Evolutionary conservation across 371 early-diverging fungal genomes (phyloP).

Genomic region (Apophysomyces trapeziformis): DNA sequence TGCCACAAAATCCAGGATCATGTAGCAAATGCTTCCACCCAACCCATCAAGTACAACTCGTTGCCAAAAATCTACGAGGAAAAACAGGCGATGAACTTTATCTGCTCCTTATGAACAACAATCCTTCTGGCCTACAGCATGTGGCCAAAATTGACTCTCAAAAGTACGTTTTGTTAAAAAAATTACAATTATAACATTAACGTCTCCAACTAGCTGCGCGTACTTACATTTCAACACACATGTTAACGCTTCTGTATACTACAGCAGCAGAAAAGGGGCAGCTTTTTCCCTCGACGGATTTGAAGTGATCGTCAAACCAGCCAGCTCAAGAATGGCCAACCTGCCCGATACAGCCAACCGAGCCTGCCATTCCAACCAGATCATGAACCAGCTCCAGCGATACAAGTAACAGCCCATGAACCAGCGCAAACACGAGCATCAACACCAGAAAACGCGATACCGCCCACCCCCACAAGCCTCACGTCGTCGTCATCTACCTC

Average conservation of each 20-base stretch:
- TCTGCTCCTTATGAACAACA: constrained; percentile 3
- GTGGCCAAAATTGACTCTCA: not conserved
- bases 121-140: not conserved
- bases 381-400: not conserved
- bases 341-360: constrained; percentile 3
- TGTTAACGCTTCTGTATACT: not conserved
- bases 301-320: not conserved
- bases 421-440: not conserved
- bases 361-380: not conserved
- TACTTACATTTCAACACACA: not conserved
- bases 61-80: not conserved
- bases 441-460: not conserved
- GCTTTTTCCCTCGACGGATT: not conserved
- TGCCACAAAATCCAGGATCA: too few species aligned
- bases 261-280: not conserved
- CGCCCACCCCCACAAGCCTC: not conserved
- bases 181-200: not conserved
- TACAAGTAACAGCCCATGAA: not conserved
- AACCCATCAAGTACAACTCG: not conserved
- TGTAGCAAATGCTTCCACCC: not conserved
- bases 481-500: not conserved
- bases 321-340: not conserved
- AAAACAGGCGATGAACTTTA: not conserved
- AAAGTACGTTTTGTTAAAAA: not conserved
- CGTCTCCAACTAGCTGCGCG: not conserved